Conservation (phyloP, 345 rosid genomes). For the Rubroshorea leprosula region DNA sequence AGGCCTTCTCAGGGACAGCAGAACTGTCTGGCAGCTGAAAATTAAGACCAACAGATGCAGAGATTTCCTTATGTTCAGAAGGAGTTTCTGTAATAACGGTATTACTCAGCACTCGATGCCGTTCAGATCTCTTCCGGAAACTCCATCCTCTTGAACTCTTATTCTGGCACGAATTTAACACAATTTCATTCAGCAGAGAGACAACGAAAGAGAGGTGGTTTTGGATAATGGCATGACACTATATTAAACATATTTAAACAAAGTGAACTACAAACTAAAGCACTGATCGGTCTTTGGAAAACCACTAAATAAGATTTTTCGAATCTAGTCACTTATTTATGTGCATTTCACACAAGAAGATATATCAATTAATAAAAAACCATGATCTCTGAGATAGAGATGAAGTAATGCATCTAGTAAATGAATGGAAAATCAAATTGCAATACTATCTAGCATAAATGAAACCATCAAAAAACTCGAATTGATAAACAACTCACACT, state of each 20-base stretch:
- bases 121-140: slow-evolving; percentile 60
- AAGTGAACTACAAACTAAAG: too few species aligned
- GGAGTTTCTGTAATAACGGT: slow-evolving; percentile 40
- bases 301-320: too few species aligned
- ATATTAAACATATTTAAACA: too few species aligned
- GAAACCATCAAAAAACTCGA: neutral
- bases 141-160: slow-evolving; percentile 56
- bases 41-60: slow-evolving; percentile 31
- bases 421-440: neutral
- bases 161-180: slow-evolving; percentile 30
- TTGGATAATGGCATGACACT: too few species aligned
- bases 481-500: neutral
- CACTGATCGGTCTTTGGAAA: too few species aligned
- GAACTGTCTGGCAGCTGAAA: slow-evolving; percentile 25
- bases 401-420: neutral
- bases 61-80: slow-evolving; percentile 34
- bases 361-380: too few species aligned
- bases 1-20: slow-evolving; percentile 28
- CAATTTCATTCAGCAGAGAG: neutral
- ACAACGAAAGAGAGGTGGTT: neutral
- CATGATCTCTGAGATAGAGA: neutral
- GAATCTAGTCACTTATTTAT: too few species aligned
- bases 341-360: too few species aligned
- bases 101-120: slow-evolving; percentile 62
- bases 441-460: too few species aligned